Base-by-base conservation (phyloP, 306 rosid genomes). In the Rubus idaeus region DNA sequence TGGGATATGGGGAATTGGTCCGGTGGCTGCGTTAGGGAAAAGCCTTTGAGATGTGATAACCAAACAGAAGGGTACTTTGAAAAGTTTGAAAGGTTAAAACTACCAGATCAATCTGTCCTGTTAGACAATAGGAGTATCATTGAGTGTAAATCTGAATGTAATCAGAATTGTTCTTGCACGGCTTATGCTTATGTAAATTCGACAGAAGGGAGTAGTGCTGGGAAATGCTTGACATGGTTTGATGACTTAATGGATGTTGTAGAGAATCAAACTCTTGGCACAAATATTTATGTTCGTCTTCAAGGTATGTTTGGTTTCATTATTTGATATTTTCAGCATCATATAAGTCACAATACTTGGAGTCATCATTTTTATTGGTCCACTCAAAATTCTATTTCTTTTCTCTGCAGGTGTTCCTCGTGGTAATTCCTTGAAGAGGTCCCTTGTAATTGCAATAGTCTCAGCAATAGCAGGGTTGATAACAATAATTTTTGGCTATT, bases 151-250 rank as follows among this genome's bases (percentile, higher is more conserved):
- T 72, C 80, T 67, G 47, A 53, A 2, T 85, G 91, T 73, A 26
- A 74, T 63, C 80, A 35, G n/a, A 79, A 73, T 40, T 91, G 91
- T 67, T 82, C 89, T 57, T 91, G 97, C 77, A 77, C 73, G 13
- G 94, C 91, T 50, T 89, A 88, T 81, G 87, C 91, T 49, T 82
- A 71, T 73, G 77, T 53, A 17, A 20, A 56, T 56, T 3, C 62
- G 4, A 56, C 30, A 0, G 62, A 56, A 8, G 62, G 5, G 8
- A 20, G 12, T 2, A 12, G 4, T 30, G 13, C 12, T 8, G 13
- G 18, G 16, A 69, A 0, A 47, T 69, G 74, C 10, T 26, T 69
- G 44, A 3, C 26, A 50, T 50, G 74, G 74, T 13, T 50, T 70
- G 26, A 26, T 9, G 61, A 70, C 23, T 26, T 69, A 23, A 13